Evolutionary conservation across 139 green algal genomes (phyloP).

Genomic region (Tetradesmus lagerheimii): DNA sequence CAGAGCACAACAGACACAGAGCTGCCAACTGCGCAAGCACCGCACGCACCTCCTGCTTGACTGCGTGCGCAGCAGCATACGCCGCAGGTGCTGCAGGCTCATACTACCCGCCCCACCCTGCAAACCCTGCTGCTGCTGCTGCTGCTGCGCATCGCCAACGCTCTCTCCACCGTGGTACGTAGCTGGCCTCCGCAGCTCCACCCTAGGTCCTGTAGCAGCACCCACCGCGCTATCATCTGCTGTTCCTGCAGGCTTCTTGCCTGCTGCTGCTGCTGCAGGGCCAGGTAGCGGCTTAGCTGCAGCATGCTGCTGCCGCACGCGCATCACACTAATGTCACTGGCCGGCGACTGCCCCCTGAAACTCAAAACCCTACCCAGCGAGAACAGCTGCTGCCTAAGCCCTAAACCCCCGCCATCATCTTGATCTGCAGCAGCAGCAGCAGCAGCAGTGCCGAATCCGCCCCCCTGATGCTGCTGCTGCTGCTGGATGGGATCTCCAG

Average conservation of each 20-base stretch:
- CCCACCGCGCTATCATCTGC: not conserved
- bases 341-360: not conserved
- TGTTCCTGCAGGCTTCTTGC: not conserved
- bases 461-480: not conserved
- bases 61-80: not conserved
- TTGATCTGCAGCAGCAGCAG: not conserved
- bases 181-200: not conserved
- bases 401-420: not conserved
- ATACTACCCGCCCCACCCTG: not conserved
- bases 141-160: not conserved
- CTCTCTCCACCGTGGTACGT: not conserved
- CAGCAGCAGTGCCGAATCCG: not conserved
- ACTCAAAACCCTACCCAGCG: not conserved
- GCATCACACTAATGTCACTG: conserved; percentile 10
- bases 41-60: not conserved
- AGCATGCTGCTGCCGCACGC: not conserved
- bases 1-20: too few species aligned
- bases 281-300: not conserved
- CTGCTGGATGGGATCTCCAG: not conserved
- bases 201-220: not conserved
- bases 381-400: not conserved
- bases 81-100: not conserved
- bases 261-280: conserved; percentile 1
- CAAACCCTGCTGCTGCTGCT: not conserved
- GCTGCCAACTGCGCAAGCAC: not conserved